These are phyloP conservation scores for Ceriops zippeliana DNA, from an alignment of 345 rosid species.

Conservation along the genomic window DNA sequence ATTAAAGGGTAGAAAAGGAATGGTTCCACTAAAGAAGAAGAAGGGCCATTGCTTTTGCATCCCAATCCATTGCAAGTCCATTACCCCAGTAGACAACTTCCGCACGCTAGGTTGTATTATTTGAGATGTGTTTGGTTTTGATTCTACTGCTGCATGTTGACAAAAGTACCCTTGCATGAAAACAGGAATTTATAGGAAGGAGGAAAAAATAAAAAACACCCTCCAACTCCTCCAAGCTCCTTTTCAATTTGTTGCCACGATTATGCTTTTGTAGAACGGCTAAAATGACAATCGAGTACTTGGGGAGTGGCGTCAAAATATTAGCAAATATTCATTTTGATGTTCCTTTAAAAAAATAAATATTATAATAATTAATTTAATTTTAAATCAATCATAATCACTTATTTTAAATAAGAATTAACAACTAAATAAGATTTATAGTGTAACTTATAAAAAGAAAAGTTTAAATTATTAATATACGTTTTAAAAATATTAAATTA, in stretches of 20 bases:
- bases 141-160: slow-evolving; percentile 19
- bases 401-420: too few species aligned
- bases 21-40: slow-evolving; percentile 14
- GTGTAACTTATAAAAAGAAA: too few species aligned
- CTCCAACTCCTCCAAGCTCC: neutral
- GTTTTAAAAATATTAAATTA: too few species aligned
- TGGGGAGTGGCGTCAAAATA: slow-evolving; percentile 12
- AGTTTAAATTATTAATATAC: too few species aligned
- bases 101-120: slow-evolving; percentile 39
- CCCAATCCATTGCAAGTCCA: slow-evolving; percentile 20
- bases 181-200: neutral
- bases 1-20: slow-evolving; percentile 25
- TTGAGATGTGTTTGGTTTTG: slow-evolving; percentile 13
- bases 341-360: too few species aligned
- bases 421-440: too few species aligned
- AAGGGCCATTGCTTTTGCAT: slow-evolving; percentile 19
- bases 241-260: neutral
- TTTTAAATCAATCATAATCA: too few species aligned
- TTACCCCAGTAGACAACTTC: slow-evolving; percentile 29
- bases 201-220: neutral
- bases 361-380: too few species aligned
- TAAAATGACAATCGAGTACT: slow-evolving; percentile 5
- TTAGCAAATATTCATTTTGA: too few species aligned
- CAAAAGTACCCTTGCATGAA: slow-evolving; percentile 33
- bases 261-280: too few species aligned